phyloP scores from a whole-genome alignment of 1,139 yeast species.

The Saccharomycopsis crataegensis region DNA sequence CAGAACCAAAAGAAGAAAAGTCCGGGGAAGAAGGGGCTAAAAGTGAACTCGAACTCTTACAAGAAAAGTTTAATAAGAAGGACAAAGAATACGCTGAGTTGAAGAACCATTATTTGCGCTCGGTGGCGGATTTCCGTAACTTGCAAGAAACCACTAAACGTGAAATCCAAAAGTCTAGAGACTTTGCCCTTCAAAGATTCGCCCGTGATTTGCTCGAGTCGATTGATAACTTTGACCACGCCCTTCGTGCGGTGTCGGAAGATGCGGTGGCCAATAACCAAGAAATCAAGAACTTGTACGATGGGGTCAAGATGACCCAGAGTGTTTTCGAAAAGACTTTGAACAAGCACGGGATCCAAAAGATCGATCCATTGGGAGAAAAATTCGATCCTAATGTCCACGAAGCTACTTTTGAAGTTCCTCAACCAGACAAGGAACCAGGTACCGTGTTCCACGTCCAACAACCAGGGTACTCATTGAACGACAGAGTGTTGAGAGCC shows the following conservation, averaged over 20 bases:
- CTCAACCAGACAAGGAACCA: slow-evolving; percentile 84
- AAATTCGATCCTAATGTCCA: slow-evolving; percentile 86
- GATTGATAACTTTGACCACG: slow-evolving; percentile 85
- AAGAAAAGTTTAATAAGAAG: slow-evolving; percentile 53
- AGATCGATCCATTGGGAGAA: slow-evolving; percentile 80
- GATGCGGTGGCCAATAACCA: slow-evolving; percentile 51
- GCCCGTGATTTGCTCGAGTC: slow-evolving; percentile 88
- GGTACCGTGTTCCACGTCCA: slow-evolving; percentile 93
- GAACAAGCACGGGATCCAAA: slow-evolving; percentile 68
- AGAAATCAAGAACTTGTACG: slow-evolving; percentile 71
- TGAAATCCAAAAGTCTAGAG: slow-evolving; percentile 81
- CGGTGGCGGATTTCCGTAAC: slow-evolving; percentile 90
- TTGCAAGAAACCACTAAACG: slow-evolving; percentile 85
- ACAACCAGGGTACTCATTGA: slow-evolving; percentile 81
- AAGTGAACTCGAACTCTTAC: slow-evolving; percentile 41
- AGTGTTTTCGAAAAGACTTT: slow-evolving; percentile 82
- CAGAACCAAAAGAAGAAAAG: not conserved
- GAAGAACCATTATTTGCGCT: slow-evolving; percentile 76
- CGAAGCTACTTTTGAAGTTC: slow-evolving; percentile 87
- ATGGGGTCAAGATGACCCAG: slow-evolving; percentile 90
- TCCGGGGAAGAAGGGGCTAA: not conserved
- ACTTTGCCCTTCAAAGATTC: slow-evolving; percentile 87
- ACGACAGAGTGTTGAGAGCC: slow-evolving; percentile 86
- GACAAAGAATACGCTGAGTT: slow-evolving; percentile 76
- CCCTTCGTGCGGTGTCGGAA: slow-evolving; percentile 62